Evolutionary conservation across 129 eudicot species (phyloP), one percentile per base, ranked within the genome.

Genomic region (Oenanthe sinensis): DNA sequence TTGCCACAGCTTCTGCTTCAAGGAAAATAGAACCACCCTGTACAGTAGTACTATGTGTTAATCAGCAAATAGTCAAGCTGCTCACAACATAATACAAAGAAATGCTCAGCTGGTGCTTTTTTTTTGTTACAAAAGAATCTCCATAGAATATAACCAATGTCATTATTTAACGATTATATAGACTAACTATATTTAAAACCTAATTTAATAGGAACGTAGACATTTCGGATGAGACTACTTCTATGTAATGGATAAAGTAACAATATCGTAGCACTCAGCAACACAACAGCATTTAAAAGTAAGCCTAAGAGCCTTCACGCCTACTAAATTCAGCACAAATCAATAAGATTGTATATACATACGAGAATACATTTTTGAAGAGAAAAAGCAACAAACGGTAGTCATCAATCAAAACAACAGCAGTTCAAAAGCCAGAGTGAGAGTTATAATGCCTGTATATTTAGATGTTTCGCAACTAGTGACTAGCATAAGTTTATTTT

Each of bases 11-110:
- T 52, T 75, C 47, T 83, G 87, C 75, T 84, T 96, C 97, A 72
- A 96, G 83, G 80, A 88, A 80, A 55, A 96, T 48, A 19, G 54
- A 75, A 58, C 97, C 99, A 87, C 97, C 97, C 99, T 96, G 89
- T 79, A 47, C 81, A 78, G 55, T 48, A 50, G 68, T 39, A 81
- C 55, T 26, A 76, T 62, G 70, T 81, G 81, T 80, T 83, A 83
- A 47, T 77, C 47, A 75, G 82, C 78, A 84, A 26, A 14, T n/a
- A 77, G 19, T 47, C 71, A 10, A 45, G 22, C 46, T 70, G 46
- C 48, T 70, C 46, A 30, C 74, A 36, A 36, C 75, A 2, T 70
- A 33, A 36, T 39, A 15, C 5, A 39, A 70, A 70, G 9, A 33
- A 70, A 70, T 37, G 20, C 45, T 33, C 75, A 42, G 16, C 22